A percentile compares a stretch with the other conserved stretches of the same genome.
phyloP scores from a whole-genome alignment of 768 basidiomycete genomes.

The Tricholoma matsutake region DNA sequence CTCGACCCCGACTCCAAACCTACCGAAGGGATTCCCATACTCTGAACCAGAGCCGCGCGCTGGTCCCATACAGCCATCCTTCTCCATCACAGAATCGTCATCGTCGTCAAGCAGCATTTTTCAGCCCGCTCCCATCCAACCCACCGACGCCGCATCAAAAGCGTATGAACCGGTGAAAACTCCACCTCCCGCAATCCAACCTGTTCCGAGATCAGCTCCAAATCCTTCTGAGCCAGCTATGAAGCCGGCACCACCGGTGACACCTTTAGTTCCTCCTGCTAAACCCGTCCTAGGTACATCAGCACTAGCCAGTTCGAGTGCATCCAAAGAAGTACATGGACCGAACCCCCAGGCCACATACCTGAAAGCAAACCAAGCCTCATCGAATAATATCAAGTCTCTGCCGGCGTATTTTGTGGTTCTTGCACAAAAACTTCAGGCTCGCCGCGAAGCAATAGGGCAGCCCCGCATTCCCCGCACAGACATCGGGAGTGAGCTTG shows the following conservation, averaged over 20 bases:
- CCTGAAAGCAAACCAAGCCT: not conserved
- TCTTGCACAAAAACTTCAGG: conserved; percentile 2
- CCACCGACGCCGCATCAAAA: not conserved
- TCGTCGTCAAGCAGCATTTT: not conserved
- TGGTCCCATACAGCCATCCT: not conserved
- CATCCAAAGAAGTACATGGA: not conserved
- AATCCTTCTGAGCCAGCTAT: not conserved
- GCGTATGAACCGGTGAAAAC: not conserved
- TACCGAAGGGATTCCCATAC: conserved; percentile 16
- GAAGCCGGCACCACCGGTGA: not conserved
- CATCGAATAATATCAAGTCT: not conserved
- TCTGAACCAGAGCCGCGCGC: conserved; percentile 3
- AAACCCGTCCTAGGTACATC: not conserved
- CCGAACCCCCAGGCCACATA: not conserved
- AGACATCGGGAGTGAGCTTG: conserved; percentile 18
- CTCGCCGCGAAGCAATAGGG: not conserved
- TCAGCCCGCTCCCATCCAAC: not conserved
- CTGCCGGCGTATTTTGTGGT: not conserved
- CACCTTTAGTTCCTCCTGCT: not conserved
- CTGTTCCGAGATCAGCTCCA: not conserved
- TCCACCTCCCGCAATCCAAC: not conserved
- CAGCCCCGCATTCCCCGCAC: conserved; percentile 6
- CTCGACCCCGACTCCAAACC: conserved; percentile 10
- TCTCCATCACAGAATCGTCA: not conserved
- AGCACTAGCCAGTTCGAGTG: not conserved